phyloP scores from a whole-genome alignment of 164 flowering plant genomes.

The Magnolia kwangsiensis region DNA sequence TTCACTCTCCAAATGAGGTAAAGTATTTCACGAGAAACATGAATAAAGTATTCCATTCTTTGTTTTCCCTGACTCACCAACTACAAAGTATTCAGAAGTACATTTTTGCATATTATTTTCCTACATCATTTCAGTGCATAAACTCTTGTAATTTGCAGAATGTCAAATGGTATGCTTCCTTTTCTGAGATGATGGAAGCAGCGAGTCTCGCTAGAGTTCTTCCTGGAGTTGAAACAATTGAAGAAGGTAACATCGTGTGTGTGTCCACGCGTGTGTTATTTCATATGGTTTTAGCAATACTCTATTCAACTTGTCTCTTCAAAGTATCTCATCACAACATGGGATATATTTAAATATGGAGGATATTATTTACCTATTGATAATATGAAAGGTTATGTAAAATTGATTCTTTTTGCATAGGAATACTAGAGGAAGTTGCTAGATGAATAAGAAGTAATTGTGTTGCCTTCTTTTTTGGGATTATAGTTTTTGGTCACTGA shows the following conservation, averaged over 20 bases:
- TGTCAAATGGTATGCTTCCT: constrained; percentile 56
- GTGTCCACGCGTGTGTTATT: too few relatives aligned
- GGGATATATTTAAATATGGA: background rate
- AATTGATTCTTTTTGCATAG: too few relatives aligned
- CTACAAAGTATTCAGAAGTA: background rate
- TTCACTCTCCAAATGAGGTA: too few relatives aligned
- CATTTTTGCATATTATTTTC: background rate
- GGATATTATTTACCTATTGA: too few relatives aligned
- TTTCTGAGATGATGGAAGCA: constrained; percentile 63
- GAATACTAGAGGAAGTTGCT: too few relatives aligned
- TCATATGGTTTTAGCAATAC: background rate
- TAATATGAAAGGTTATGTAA: too few relatives aligned
- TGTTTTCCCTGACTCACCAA: background rate
- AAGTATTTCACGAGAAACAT: too few relatives aligned
- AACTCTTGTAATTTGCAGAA: constrained; percentile 35
- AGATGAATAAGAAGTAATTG: too few relatives aligned
- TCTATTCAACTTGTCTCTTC: background rate
- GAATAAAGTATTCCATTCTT: background rate
- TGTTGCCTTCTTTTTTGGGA: too few relatives aligned
- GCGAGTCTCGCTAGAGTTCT: constrained; percentile 61
- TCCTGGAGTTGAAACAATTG: constrained; percentile 65
- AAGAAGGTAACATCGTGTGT: constrained; percentile 52
- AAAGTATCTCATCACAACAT: background rate
- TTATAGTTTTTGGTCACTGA: too few relatives aligned
- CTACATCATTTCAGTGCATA: background rate